A percentile compares a stretch with the other conserved stretches of the same genome.
Conservation (phyloP, 139 green algal species). For the Chlorella sp. region DNA sequence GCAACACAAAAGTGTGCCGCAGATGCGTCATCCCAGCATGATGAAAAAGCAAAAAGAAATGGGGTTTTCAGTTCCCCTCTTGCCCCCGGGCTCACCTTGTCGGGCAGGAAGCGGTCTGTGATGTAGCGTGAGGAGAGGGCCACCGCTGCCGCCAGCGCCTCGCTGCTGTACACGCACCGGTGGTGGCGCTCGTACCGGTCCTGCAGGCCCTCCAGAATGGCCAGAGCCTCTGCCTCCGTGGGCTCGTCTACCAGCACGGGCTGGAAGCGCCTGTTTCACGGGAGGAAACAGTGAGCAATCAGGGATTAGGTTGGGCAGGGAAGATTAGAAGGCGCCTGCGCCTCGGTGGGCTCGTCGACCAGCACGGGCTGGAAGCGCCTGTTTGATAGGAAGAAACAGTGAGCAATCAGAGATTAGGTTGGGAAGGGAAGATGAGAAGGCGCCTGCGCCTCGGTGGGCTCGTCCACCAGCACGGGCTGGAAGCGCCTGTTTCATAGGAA, state of each 20-base stretch:
- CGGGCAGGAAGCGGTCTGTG: slow-evolving; percentile 90
- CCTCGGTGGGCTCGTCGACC: slow-evolving; percentile 79
- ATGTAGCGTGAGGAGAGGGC: slow-evolving; percentile 77
- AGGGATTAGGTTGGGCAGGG: not conserved
- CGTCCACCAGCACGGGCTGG: slow-evolving; percentile 90
- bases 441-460: slow-evolving; percentile 79
- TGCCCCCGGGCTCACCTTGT: slow-evolving; percentile 75
- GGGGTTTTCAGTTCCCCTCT: too few species aligned
- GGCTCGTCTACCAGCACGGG: slow-evolving; percentile 90
- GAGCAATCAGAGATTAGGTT: not conserved
- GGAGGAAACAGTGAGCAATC: too few species aligned
- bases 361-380: slow-evolving; percentile 94
- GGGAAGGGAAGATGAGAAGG: too few species aligned
- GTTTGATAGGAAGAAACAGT: too few species aligned
- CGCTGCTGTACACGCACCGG: slow-evolving; percentile 61
- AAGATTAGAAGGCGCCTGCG: too few species aligned
- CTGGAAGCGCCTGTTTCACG: slow-evolving; percentile 95
- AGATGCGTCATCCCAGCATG: too few species aligned
- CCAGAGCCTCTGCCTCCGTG: slow-evolving; percentile 66
- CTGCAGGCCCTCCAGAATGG: slow-evolving; percentile 81
- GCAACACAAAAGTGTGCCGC: too few species aligned
- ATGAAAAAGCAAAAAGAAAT: too few species aligned
- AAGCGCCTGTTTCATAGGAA: too few species aligned
- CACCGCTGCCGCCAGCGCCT: slow-evolving; percentile 68
- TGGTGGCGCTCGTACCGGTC: slow-evolving; percentile 93